These are phyloP conservation scores for Salix viminalis DNA, from an alignment of 345 rosid genomes.

Conservation along the genomic window DNA sequence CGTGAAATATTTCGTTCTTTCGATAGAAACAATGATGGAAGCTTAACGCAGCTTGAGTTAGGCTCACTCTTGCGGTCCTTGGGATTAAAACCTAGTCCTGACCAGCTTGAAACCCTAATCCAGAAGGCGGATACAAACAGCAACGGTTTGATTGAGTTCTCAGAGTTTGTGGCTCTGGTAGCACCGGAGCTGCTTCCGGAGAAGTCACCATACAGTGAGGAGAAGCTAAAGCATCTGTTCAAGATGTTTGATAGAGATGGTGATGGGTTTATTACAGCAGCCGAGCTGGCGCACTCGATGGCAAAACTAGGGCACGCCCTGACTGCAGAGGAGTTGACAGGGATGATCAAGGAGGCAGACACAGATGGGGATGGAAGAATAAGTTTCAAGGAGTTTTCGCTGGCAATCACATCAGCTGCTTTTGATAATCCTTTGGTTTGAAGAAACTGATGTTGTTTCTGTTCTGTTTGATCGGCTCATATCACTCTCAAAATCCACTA, in stretches of 20 bases:
- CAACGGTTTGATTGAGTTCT: slow-evolving; percentile 85
- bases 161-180: slow-evolving; percentile 74
- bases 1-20: slow-evolving; percentile 81
- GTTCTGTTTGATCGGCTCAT: not conserved
- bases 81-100: slow-evolving; percentile 66
- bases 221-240: slow-evolving; percentile 39
- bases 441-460: not conserved
- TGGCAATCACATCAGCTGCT: slow-evolving; percentile 84
- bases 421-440: slow-evolving; percentile 78
- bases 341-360: slow-evolving; percentile 95
- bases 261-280: slow-evolving; percentile 43
- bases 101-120: slow-evolving; percentile 60
- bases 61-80: slow-evolving; percentile 82
- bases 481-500: not conserved
- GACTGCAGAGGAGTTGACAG: slow-evolving; percentile 67
- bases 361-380: slow-evolving; percentile 88
- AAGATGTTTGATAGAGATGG: slow-evolving; percentile 44
- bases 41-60: slow-evolving; percentile 81
- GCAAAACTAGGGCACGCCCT: slow-evolving; percentile 45
- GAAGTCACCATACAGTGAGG: slow-evolving; percentile 68
- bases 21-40: slow-evolving; percentile 80
- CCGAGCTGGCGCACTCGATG: slow-evolving; percentile 46
- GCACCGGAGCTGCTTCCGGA: slow-evolving; percentile 64
- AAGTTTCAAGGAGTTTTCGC: slow-evolving; percentile 66
- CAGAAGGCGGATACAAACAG: slow-evolving; percentile 72